Percentiles rank a stretch among this genome's conserved stretches.
Evolutionary conservation across 306 rosid species (phyloP).

Genomic region (Ammopiptanthus mongolicus): DNA sequence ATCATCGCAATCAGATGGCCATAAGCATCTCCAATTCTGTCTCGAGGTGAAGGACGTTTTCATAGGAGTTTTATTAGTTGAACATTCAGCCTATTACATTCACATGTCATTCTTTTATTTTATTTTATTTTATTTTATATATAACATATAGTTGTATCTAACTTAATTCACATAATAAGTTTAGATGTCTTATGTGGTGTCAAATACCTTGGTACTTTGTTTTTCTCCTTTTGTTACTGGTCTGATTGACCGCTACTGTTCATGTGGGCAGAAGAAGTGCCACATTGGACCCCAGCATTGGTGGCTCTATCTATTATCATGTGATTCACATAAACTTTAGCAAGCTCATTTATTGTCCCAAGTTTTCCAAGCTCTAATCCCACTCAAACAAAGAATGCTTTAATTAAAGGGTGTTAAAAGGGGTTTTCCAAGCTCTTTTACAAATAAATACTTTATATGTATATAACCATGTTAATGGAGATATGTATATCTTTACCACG

Average conservation of each 20-base stretch:
- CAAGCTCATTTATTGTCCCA: constrained; percentile 55
- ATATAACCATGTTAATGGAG: too few relatives aligned
- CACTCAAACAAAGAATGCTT: constrained; percentile 22
- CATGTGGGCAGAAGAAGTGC: constrained; percentile 22
- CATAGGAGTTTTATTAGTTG: background rate
- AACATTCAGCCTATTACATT: too few relatives aligned
- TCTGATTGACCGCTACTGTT: constrained; percentile 35
- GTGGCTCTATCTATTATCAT: constrained; percentile 32
- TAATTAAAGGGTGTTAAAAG: background rate
- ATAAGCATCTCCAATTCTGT: constrained; percentile 45
- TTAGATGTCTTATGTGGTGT: too few relatives aligned
- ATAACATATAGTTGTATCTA: too few relatives aligned
- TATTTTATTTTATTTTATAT: too few relatives aligned
- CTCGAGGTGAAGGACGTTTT: constrained; percentile 55
- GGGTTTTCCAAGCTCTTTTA: too few relatives aligned
- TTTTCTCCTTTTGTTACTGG: constrained; percentile 19
- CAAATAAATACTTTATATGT: too few relatives aligned
- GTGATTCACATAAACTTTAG: constrained; percentile 29
- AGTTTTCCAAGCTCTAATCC: constrained; percentile 24
- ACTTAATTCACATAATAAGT: too few relatives aligned
- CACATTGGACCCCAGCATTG: constrained; percentile 35
- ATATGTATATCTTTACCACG: too few relatives aligned
- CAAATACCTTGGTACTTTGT: too few relatives aligned
- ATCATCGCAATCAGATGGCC: constrained; percentile 45
- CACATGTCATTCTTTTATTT: too few relatives aligned